These are phyloP conservation scores for Nothopassalora personata DNA, from an alignment of 2,329 filamentous ascomycete species.

Conservation along the genomic window DNA sequence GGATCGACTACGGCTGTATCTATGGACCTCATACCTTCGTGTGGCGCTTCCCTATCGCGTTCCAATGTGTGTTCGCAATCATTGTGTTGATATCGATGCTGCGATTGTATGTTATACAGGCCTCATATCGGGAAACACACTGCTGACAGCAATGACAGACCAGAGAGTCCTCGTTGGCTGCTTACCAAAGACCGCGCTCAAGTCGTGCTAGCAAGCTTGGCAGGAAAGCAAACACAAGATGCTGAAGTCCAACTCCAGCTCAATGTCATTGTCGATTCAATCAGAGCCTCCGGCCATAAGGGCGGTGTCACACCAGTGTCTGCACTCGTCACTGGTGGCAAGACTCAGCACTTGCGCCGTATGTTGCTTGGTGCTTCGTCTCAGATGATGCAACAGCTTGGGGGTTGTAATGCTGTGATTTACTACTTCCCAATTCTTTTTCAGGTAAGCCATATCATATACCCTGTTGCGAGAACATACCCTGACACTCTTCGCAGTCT, in stretches of 20 bases:
- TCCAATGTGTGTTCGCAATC: conserved; percentile 48
- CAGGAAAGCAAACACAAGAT: conserved; percentile 46
- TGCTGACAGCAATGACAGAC: conserved; percentile 11
- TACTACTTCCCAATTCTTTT: conserved; percentile 41
- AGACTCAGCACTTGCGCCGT: conserved; percentile 61
- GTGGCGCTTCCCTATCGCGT: conserved; percentile 52
- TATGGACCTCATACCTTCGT: conserved; percentile 34
- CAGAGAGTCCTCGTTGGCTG: conserved; percentile 44
- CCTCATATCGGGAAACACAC: neutral
- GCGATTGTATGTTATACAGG: conserved; percentile 23
- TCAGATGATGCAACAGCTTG: conserved; percentile 60
- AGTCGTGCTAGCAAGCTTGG: conserved; percentile 48
- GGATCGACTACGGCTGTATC: conserved; percentile 44
- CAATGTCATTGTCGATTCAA: conserved; percentile 12
- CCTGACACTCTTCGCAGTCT: conserved; percentile 24
- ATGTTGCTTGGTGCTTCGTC: conserved; percentile 56
- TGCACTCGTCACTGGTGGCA: conserved; percentile 56
- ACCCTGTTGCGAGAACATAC: neutral
- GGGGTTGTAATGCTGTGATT: conserved; percentile 46
- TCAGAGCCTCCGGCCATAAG: conserved; percentile 24
- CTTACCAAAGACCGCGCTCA: conserved; percentile 43
- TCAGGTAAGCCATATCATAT: neutral
- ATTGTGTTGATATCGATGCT: conserved; percentile 42
- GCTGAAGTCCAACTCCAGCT: conserved; percentile 55
- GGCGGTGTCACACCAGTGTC: conserved; percentile 43